A percentile compares a stretch with the other conserved stretches of the same genome.
phyloP scores from a whole-genome alignment of 208 protist genomes.

The Perkinsela sp. region DNA sequence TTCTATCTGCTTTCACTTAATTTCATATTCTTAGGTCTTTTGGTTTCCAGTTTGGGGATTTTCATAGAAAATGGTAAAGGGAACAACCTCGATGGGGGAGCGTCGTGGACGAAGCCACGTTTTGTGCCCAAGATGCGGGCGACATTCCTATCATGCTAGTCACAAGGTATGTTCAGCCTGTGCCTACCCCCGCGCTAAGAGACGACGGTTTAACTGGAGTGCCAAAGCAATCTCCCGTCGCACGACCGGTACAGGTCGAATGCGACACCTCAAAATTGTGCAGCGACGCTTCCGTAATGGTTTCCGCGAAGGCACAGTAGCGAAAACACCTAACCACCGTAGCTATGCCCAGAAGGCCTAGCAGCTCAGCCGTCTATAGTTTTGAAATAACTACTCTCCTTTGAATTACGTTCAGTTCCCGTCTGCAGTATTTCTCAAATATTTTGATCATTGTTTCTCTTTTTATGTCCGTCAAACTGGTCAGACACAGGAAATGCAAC shows the following conservation, averaged over 20 bases:
- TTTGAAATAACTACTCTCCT: no score
- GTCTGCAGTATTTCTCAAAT: no score
- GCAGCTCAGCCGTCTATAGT: no score
- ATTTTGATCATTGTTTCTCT: no score
- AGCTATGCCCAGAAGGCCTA: no score
- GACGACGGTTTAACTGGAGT: slow-evolving; percentile 84
- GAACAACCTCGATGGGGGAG: slow-evolving; percentile 59
- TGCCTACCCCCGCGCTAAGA: slow-evolving; percentile 80
- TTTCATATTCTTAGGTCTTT: slow-evolving; percentile 1
- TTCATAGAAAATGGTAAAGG: slow-evolving; percentile 43
- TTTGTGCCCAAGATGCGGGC: slow-evolving; percentile 85
- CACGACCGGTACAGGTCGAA: slow-evolving; percentile 90
- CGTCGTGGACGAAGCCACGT: slow-evolving; percentile 77
- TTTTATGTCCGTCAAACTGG: no score
- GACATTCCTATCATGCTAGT: slow-evolving; percentile 85
- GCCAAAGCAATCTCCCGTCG: slow-evolving; percentile 88
- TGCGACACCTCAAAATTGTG: slow-evolving; percentile 81
- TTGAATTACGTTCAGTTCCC: no score
- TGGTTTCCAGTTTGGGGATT: slow-evolving; percentile 7
- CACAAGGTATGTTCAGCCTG: slow-evolving; percentile 88
- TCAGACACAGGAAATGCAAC: no score
- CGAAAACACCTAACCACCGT: no score
- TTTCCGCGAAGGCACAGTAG: no score
- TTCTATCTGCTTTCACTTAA: slow-evolving; percentile 2
- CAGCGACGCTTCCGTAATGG: slow-evolving; percentile 84